Conservation (phyloP, 228 moss, liverwort and hornwort species). For the Sphagnum fallax region DNA sequence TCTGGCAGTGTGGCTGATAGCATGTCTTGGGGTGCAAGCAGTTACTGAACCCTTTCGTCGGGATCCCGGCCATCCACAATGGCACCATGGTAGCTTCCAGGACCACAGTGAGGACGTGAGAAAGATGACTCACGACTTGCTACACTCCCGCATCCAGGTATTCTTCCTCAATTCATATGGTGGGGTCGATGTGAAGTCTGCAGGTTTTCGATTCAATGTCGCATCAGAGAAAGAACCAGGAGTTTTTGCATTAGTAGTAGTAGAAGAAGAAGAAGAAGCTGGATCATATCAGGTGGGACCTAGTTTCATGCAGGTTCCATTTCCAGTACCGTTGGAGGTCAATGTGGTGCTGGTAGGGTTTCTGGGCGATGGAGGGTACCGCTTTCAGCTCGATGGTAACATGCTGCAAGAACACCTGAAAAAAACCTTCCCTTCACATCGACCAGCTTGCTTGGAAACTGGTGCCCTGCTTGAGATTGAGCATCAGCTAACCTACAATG, state of each 20-base stretch:
- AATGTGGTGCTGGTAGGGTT: constrained; percentile 88
- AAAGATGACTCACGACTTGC: constrained; percentile 57
- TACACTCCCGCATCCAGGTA: constrained; percentile 74
- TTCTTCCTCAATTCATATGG: background rate
- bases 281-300: background rate
- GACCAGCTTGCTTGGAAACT: constrained; percentile 87
- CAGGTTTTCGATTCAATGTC: too few species aligned
- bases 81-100: constrained; percentile 85
- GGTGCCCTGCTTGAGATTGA: constrained; percentile 81
- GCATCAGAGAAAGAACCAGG: too few species aligned
- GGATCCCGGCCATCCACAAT: constrained; percentile 82
- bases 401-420: constrained; percentile 62
- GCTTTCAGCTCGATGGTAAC: constrained; percentile 57
- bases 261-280: background rate
- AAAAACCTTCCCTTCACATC: constrained; percentile 61
- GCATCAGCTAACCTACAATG: constrained; percentile 83
- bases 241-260: too few species aligned
- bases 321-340: constrained; percentile 77
- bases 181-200: too few species aligned
- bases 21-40: constrained; percentile 8
- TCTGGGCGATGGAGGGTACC: constrained; percentile 76
- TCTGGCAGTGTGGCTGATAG: constrained; percentile 11
- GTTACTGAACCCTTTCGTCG: constrained; percentile 66
- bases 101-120: constrained; percentile 59
- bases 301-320: constrained; percentile 53